phyloP scores from a whole-genome alignment of 108 stramenopile genomes.

The Fistulifera pelliculosa region DNA sequence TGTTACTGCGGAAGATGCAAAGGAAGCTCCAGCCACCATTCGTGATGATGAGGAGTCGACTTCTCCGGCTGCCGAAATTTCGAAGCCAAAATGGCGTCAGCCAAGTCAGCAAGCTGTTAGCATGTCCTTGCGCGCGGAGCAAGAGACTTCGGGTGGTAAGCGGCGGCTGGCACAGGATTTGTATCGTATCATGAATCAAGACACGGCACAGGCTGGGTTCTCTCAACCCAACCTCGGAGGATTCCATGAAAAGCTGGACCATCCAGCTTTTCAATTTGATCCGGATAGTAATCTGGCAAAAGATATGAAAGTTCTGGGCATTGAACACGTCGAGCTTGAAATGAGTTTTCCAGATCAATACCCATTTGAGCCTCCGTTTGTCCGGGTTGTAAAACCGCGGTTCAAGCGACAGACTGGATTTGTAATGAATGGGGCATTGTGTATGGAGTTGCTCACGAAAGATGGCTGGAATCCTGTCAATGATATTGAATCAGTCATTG shows the following conservation, averaged over 20 bases:
- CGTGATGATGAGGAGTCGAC: conserved; percentile 19
- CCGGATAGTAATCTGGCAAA: conserved; percentile 64
- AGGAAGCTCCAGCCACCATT: conserved; percentile 14
- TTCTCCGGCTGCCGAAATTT: conserved; percentile 1
- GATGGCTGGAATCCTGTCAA: conserved; percentile 93
- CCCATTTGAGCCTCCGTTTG: conserved; percentile 89
- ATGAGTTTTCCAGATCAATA: conserved; percentile 91
- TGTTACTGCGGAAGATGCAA: too few species aligned
- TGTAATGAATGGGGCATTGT: conserved; percentile 90
- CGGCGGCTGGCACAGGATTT: conserved; percentile 77
- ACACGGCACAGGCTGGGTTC: conserved; percentile 80
- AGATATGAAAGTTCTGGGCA: conserved; percentile 60
- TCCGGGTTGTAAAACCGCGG: conserved; percentile 71
- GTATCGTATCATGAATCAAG: conserved; percentile 80
- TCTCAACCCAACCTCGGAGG: conserved; percentile 60
- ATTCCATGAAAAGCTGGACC: conserved; percentile 80
- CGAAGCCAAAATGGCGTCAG: conserved; percentile 52
- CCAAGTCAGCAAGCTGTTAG: conserved; percentile 62
- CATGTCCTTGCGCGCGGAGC: conserved; percentile 77
- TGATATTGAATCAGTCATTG: conserved; percentile 90
- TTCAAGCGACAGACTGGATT: conserved; percentile 91
- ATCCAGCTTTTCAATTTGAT: conserved; percentile 89
- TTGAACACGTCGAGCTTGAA: conserved; percentile 79
- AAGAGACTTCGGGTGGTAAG: conserved; percentile 74
- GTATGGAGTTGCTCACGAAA: conserved; percentile 88